Conservation (phyloP, 768 basidiomycete genomes). For the Russula ochroleuca region DNA sequence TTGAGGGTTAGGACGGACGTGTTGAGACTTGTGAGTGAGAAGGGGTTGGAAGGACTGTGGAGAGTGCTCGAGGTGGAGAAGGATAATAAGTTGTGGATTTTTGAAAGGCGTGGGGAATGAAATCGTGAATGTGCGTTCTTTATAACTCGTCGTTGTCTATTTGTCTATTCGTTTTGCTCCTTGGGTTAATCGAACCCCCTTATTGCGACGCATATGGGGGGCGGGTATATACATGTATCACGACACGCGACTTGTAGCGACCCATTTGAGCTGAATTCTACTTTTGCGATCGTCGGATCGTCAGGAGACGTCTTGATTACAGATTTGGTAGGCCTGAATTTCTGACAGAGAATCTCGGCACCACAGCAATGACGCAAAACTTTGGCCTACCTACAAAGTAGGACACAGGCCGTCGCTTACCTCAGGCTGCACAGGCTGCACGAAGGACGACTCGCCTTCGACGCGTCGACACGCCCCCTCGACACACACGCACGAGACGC, state of each 20-base stretch:
- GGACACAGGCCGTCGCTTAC: no score
- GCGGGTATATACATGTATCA: not conserved
- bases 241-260: not conserved
- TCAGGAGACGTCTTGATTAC: no score
- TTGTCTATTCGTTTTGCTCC: not conserved
- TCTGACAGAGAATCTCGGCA: not conserved
- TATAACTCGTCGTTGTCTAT: not conserved
- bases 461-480: no score
- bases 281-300: not conserved
- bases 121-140: not conserved
- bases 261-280: not conserved
- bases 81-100: constrained; percentile 46
- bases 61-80: constrained; percentile 39
- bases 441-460: no score
- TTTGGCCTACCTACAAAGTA: no score
- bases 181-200: no score
- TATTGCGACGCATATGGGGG: not conserved
- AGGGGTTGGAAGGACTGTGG: constrained; percentile 22
- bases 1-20: constrained; percentile 36
- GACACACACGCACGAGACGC: no score
- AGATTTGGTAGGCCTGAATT: not conserved
- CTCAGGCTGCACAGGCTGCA: no score
- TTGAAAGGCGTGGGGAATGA: constrained; percentile 35
- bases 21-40: constrained; percentile 31
- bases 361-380: not conserved